Conservation (phyloP, 202 grass and related monocot genomes). For the Cymbopogon flexuosus region DNA sequence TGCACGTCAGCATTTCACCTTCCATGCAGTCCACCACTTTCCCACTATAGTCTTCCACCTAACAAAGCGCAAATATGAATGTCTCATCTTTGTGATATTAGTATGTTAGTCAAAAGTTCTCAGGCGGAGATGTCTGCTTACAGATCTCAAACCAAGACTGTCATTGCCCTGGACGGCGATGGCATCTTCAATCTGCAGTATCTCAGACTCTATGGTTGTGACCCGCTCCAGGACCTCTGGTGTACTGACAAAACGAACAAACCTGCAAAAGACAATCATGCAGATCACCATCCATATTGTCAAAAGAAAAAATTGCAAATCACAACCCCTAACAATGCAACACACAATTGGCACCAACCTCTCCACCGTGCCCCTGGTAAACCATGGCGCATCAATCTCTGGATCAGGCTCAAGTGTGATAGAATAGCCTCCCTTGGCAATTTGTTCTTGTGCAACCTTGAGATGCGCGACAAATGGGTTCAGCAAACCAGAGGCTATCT, state of each 20-base stretch:
- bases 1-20: conserved; percentile 33
- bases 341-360: conserved; percentile 39
- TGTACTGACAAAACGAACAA: conserved; percentile 96
- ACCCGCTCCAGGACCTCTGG: conserved; percentile 91
- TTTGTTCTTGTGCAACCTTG: conserved; percentile 82
- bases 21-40: conserved; percentile 43
- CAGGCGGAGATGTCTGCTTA: conserved; percentile 27
- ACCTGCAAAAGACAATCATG: conserved; percentile 45
- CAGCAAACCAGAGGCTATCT: conserved; percentile 83
- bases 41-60: conserved; percentile 55
- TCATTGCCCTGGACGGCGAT: conserved; percentile 69
- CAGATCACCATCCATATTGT: neutral
- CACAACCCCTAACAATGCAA: neutral
- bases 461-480: conserved; percentile 85
- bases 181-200: conserved; percentile 81
- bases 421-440: conserved; percentile 86
- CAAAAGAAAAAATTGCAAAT: neutral
- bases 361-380: conserved; percentile 81
- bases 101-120: neutral
- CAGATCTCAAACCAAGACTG: conserved; percentile 48
- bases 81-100: conserved; percentile 14
- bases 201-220: conserved; percentile 81
- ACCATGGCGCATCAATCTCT: conserved; percentile 52
- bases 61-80: conserved; percentile 35
- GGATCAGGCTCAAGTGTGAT: conserved; percentile 62